Percentiles rank a stretch among this genome's conserved stretches.
These are phyloP conservation scores for Thinopyrum obtusiflorum DNA, from an alignment of 202 grass and related monocot species.

Conservation along the genomic window DNA sequence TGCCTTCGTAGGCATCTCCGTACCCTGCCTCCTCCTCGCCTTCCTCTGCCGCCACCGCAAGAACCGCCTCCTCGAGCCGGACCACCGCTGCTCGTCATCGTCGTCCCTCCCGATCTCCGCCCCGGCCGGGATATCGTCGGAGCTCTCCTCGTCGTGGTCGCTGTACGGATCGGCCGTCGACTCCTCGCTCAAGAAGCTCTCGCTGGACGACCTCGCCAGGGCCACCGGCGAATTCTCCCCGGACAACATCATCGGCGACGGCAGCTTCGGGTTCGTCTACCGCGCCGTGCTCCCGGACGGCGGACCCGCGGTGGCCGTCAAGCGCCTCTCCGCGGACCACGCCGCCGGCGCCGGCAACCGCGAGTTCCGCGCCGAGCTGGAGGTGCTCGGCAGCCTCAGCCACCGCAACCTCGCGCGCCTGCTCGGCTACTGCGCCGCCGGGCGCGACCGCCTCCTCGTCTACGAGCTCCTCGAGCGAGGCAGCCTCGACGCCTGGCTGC, in stretches of 20 bases:
- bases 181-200: slow-evolving; percentile 47
- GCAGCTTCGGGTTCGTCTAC: slow-evolving; percentile 93
- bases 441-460: slow-evolving; percentile 68
- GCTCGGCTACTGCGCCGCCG: slow-evolving; percentile 70
- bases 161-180: slow-evolving; percentile 25
- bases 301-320: slow-evolving; percentile 55
- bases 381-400: slow-evolving; percentile 62
- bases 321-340: slow-evolving; percentile 58
- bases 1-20: slow-evolving; percentile 33
- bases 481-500: slow-evolving; percentile 76
- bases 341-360: slow-evolving; percentile 49
- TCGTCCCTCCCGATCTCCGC: slow-evolving; percentile 12
- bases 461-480: slow-evolving; percentile 84
- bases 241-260: slow-evolving; percentile 85
- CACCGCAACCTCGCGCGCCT: slow-evolving; percentile 75
- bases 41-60: slow-evolving; percentile 38
- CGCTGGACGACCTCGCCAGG: slow-evolving; percentile 55
- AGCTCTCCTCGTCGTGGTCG: slow-evolving; percentile 34
- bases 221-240: slow-evolving; percentile 70
- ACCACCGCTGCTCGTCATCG: background rate
- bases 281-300: slow-evolving; percentile 56
- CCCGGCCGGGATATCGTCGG: background rate
- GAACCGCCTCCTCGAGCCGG: slow-evolving; percentile 10
- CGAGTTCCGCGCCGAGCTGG: slow-evolving; percentile 84
- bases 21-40: slow-evolving; percentile 39